Percentiles rank a stretch among this genome's conserved stretches.
These are phyloP conservation scores for Metroxylon sagu DNA, from an alignment of 176 grass and related monocot species.

Conservation along the genomic window DNA sequence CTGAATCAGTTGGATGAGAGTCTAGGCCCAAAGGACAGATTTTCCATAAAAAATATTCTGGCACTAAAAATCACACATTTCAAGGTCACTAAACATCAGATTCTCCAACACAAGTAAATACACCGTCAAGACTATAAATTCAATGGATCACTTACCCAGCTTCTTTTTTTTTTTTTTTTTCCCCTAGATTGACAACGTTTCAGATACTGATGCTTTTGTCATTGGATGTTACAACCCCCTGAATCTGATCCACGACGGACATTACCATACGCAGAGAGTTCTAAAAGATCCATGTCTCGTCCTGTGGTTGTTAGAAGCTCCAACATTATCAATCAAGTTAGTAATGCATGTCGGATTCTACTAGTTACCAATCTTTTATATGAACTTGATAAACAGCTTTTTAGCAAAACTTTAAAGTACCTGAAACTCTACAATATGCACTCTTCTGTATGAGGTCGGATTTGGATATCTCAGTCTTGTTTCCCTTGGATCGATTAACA, in stretches of 20 bases:
- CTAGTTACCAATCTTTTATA: no score
- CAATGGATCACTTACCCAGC: no score
- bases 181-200: background rate
- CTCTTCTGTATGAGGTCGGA: constrained; percentile 90
- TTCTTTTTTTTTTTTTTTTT: background rate
- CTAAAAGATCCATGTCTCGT: constrained; percentile 87
- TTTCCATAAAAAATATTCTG: no score
- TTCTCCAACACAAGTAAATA: no score
- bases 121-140: no score
- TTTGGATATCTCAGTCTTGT: constrained; percentile 82
- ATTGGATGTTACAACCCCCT: constrained; percentile 91
- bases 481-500: constrained; percentile 90
- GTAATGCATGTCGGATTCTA: no score
- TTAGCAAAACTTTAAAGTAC: constrained; percentile 14
- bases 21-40: no score
- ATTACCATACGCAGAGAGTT: constrained; percentile 87
- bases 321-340: background rate
- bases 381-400: background rate
- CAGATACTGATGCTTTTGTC: constrained; percentile 24
- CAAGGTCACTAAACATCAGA: no score
- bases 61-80: no score
- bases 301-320: constrained; percentile 33
- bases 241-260: constrained; percentile 65
- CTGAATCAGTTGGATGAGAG: no score
- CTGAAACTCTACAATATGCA: constrained; percentile 88